Percentiles rank a stretch among this genome's conserved stretches.
These are phyloP conservation scores for Lentinula edodes DNA, from an alignment of 768 basidiomycete species.

Conservation along the genomic window DNA sequence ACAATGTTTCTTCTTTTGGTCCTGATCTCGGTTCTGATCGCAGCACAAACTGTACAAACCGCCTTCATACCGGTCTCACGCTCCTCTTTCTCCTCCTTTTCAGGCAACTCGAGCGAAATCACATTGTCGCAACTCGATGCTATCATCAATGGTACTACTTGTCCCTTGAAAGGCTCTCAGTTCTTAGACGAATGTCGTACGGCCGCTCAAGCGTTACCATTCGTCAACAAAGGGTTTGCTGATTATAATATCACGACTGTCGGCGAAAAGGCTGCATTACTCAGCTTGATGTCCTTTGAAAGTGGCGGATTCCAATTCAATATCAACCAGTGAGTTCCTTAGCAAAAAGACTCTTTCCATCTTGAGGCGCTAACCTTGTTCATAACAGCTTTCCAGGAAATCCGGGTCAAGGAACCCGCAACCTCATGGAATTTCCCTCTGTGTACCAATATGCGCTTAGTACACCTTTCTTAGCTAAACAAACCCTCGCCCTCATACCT, in stretches of 20 bases:
- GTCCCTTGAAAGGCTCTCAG: slow-evolving; percentile 6
- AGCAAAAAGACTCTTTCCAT: neutral
- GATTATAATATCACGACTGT: slow-evolving; percentile 12
- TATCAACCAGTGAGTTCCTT: slow-evolving; percentile 16
- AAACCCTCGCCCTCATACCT: slow-evolving; percentile 13
- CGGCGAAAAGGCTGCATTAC: slow-evolving; percentile 17
- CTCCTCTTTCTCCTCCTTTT: neutral
- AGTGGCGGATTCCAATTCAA: slow-evolving; percentile 16
- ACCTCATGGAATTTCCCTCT: slow-evolving; percentile 18
- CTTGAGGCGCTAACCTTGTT: neutral
- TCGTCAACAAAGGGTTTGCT: slow-evolving; percentile 16
- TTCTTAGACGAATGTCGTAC: slow-evolving; percentile 16
- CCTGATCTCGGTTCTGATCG: neutral
- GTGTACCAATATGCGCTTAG: slow-evolving; percentile 20
- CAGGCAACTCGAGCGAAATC: slow-evolving; percentile 3
- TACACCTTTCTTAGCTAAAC: slow-evolving; percentile 11
- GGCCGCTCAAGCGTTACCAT: slow-evolving; percentile 17
- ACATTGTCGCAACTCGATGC: slow-evolving; percentile 14
- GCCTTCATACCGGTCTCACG: neutral
- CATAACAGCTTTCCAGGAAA: slow-evolving; percentile 8
- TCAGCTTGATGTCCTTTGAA: slow-evolving; percentile 18
- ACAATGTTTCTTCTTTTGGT: neutral
- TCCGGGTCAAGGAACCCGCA: slow-evolving; percentile 19
- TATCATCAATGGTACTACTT: slow-evolving; percentile 12
- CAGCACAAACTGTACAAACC: neutral